phyloP scores from a whole-genome alignment of 768 basidiomycete genomes.

The Suillus bovinus region DNA sequence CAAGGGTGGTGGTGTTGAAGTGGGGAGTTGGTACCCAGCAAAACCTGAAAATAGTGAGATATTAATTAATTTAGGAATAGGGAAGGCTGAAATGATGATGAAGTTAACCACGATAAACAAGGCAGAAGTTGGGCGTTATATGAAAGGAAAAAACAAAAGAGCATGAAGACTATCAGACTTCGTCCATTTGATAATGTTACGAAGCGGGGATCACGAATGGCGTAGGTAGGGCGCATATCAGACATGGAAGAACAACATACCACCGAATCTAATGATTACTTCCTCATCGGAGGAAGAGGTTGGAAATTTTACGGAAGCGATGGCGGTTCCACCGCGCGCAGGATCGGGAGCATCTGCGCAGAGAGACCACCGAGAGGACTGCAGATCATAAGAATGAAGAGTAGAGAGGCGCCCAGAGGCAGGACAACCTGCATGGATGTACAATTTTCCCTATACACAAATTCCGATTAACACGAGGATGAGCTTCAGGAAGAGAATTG shows the following conservation, averaged over 20 bases:
- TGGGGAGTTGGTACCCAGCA: constrained; percentile 37
- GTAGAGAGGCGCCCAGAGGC: constrained; percentile 34
- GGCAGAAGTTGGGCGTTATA: background rate
- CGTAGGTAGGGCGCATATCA: constrained; percentile 5
- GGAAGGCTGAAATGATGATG: background rate
- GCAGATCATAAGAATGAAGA: constrained; percentile 36
- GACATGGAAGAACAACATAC: constrained; percentile 18
- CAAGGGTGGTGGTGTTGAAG: constrained; percentile 22
- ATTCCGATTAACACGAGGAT: background rate
- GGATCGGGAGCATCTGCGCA: constrained; percentile 40
- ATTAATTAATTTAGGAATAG: constrained; percentile 14
- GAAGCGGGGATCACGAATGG: constrained; percentile 2
- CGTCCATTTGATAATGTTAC: background rate
- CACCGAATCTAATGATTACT: constrained; percentile 40
- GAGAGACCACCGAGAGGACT: constrained; percentile 29
- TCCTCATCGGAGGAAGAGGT: constrained; percentile 10
- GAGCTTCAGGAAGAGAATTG: background rate
- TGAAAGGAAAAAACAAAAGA: background rate
- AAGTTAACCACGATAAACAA: background rate
- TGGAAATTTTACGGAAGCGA: constrained; percentile 28
- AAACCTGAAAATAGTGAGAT: constrained; percentile 27
- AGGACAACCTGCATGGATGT: constrained; percentile 45
- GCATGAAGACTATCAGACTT: background rate
- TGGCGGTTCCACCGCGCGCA: constrained; percentile 41
- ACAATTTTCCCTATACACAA: constrained; percentile 30